Conservation (phyloP, 2,329 filamentous ascomycete species). For the Alternaria brassicae region DNA sequence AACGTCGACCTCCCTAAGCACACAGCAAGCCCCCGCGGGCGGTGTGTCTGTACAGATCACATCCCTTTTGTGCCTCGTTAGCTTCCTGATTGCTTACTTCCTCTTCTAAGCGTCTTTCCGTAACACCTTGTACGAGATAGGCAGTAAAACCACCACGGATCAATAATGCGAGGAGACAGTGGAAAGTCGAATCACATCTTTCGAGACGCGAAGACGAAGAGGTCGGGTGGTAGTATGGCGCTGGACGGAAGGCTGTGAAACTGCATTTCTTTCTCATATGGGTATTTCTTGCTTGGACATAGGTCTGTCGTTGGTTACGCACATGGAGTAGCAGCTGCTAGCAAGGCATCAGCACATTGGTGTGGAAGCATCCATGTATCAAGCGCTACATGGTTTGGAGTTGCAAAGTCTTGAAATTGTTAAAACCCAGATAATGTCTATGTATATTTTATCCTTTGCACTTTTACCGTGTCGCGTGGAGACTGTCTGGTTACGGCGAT, state of each 20-base stretch:
- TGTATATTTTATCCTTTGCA: neutral
- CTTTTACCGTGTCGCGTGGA: neutral
- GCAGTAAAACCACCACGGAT: slow-evolving; percentile 30
- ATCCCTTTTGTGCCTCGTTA: slow-evolving; percentile 82
- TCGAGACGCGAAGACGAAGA: slow-evolving; percentile 6
- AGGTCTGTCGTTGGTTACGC: slow-evolving; percentile 33
- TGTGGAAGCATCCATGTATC: slow-evolving; percentile 37
- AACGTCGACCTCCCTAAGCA: slow-evolving; percentile 59
- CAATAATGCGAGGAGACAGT: slow-evolving; percentile 21
- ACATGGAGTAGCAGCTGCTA: slow-evolving; percentile 25
- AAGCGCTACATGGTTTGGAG: slow-evolving; percentile 37
- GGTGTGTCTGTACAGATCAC: slow-evolving; percentile 89
- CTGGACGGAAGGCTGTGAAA: slow-evolving; percentile 12
- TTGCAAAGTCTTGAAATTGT: slow-evolving; percentile 22
- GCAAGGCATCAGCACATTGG: slow-evolving; percentile 20
- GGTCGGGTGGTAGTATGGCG: slow-evolving; percentile 11
- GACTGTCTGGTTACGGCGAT: slow-evolving; percentile 2
- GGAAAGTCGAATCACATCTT: slow-evolving; percentile 27
- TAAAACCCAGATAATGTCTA: slow-evolving; percentile 7
- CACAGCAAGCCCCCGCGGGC: slow-evolving; percentile 63
- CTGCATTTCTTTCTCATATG: slow-evolving; percentile 31
- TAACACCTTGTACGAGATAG: slow-evolving; percentile 24
- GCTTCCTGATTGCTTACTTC: slow-evolving; percentile 93
- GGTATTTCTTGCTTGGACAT: slow-evolving; percentile 29
- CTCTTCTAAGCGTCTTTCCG: slow-evolving; percentile 74